Percentiles rank a stretch among this genome's conserved stretches.
These are phyloP conservation scores for Theileria equi DNA, from an alignment of 169 alveolate species.

Conservation along the genomic window DNA sequence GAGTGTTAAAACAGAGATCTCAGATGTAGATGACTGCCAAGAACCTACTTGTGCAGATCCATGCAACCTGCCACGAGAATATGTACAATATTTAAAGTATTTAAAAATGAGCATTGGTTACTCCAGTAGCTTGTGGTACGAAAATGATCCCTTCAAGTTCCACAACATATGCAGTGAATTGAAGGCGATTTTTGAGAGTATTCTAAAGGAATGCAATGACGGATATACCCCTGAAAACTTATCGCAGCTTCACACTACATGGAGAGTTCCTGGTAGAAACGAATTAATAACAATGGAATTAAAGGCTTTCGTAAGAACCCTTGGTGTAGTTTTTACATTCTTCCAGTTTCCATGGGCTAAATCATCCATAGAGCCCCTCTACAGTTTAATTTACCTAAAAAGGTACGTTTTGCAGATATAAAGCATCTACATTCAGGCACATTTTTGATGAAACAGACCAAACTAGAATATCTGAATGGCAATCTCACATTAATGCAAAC, in stretches of 20 bases:
- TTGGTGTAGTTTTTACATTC: constrained; percentile 60
- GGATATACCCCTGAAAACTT: neutral
- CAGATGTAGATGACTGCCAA: neutral
- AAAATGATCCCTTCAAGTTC: constrained; percentile 50
- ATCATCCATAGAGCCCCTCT: constrained; percentile 65
- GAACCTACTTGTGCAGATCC: neutral
- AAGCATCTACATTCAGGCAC: constrained; percentile 6
- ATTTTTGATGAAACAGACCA: constrained; percentile 53
- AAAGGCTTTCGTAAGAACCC: constrained; percentile 64
- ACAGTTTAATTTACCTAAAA: constrained; percentile 63
- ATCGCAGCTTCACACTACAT: neutral
- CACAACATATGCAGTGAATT: constrained; percentile 29
- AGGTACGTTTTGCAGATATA: constrained; percentile 19
- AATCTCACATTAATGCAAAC: constrained; percentile 44
- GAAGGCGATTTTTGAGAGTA: constrained; percentile 19
- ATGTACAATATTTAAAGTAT: neutral
- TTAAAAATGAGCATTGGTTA: constrained; percentile 33
- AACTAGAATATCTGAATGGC: constrained; percentile 48
- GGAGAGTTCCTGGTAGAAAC: constrained; percentile 36
- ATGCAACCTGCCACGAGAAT: neutral
- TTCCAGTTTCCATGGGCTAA: constrained; percentile 68
- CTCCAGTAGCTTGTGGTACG: constrained; percentile 51
- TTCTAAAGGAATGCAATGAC: neutral
- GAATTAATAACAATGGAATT: constrained; percentile 55
- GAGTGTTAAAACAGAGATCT: neutral